phyloP scores from a whole-genome alignment of 306 rosid species.

The Lablab purpureus region DNA sequence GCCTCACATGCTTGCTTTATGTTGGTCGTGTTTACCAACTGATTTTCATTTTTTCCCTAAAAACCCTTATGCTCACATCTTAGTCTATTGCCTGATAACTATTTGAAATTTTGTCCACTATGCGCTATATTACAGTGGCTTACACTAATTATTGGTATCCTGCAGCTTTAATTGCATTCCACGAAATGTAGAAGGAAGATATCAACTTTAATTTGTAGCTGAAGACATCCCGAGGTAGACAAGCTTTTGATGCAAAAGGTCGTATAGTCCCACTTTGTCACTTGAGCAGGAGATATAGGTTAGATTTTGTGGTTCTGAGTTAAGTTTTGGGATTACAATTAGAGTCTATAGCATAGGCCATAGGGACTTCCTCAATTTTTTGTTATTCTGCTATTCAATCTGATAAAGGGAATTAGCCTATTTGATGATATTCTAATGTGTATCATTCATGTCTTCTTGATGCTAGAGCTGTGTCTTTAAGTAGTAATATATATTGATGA shows the following conservation, averaged over 20 bases:
- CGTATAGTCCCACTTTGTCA: constrained; percentile 29
- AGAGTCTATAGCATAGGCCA: constrained; percentile 28
- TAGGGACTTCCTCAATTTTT: not conserved
- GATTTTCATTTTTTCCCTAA: not conserved
- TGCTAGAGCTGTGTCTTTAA: constrained; percentile 22
- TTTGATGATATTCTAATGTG: constrained; percentile 25
- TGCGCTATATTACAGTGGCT: not conserved
- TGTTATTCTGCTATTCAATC: not conserved
- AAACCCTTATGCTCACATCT: not conserved
- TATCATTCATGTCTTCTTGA: not conserved
- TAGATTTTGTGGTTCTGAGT: constrained; percentile 39
- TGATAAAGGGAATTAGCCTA: not conserved
- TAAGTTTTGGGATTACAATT: constrained; percentile 37
- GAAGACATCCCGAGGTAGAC: constrained; percentile 34
- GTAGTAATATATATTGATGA: no score
- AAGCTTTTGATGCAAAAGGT: constrained; percentile 30
- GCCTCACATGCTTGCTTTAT: not conserved
- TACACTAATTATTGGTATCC: constrained; percentile 35
- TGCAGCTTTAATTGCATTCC: constrained; percentile 76
- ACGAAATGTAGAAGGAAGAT: constrained; percentile 59
- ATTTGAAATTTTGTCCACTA: not conserved
- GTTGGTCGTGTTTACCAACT: not conserved
- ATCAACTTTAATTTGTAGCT: constrained; percentile 41
- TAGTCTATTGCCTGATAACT: not conserved
- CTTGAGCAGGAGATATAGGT: constrained; percentile 30